Percentiles rank a stretch among this genome's conserved stretches.
These are phyloP conservation scores for Termitomyces sp. DNA, from an alignment of 768 basidiomycete species.

Conservation along the genomic window DNA sequence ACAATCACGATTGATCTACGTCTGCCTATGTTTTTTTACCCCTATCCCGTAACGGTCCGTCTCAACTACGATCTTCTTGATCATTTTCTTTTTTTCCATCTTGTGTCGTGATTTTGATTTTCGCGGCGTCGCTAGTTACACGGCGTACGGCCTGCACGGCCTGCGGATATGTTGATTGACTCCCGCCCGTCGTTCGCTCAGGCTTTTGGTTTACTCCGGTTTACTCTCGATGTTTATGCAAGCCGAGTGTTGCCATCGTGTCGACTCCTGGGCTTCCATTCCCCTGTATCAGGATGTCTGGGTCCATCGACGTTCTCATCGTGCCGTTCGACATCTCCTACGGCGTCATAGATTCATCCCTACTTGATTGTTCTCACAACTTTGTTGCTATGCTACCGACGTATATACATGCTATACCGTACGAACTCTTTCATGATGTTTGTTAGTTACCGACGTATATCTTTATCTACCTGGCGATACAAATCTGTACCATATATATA, in stretches of 20 bases:
- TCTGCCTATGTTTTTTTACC: neutral
- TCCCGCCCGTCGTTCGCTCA: neutral
- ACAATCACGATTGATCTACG: neutral
- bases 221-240: neutral
- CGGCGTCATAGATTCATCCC: neutral
- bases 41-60: neutral
- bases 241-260: neutral
- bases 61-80: neutral
- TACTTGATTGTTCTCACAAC: neutral
- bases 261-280: neutral
- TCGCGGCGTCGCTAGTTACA: neutral
- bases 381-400: neutral
- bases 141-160: neutral
- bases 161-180: neutral
- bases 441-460: neutral
- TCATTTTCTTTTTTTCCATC: neutral
- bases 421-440: neutral
- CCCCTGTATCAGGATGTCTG: neutral
- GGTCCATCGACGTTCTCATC: neutral
- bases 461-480: neutral
- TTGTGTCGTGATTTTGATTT: neutral
- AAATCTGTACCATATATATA: neutral
- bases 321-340: neutral
- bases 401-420: neutral
- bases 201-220: neutral